Evolutionary conservation across 352 stramenopile species (phyloP), one percentile per base, ranked within the genome.

Genomic region (Discostella stelligera): DNA sequence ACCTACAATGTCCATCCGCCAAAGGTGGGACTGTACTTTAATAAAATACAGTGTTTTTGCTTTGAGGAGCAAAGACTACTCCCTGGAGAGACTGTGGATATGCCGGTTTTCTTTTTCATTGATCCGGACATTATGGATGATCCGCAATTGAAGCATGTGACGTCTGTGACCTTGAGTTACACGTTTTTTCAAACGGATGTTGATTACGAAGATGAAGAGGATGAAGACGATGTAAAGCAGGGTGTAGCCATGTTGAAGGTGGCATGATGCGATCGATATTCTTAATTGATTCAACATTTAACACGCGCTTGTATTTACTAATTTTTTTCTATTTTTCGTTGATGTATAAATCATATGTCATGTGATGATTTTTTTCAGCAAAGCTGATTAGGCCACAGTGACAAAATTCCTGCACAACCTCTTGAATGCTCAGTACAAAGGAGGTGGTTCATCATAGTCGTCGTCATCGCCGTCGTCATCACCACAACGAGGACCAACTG

Each of bases 41-140:
- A 99, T 91, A 99, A 99, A 87, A 99, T 99, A 80, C 97, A 99
- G 89, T 99, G 97, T 84, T 99, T 99, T 86, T 99, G 97, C 84
- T 99, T 99, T 79, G 97, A 99, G 83, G 96, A 99, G 87, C 97
- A 99, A 84, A 91, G 97, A 16, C 87, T 99, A 5, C 94, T 97
- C 63, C 91, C 95, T 5, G 93, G 96, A 23, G 97, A 99, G 80
- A 97, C 98, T 82, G 98, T 99, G 66, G 97, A 91, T 86, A 99
- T 99, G 96, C 96, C 96, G 27, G 96, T 99, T 20, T 98, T 99
- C 79, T 99, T 99, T 90, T 99, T 98, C 86, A 98, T 99, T 77
- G 97, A 99, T 89, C 97, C 97, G 6, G 96, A 98, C 60, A 98
- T 99, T 77, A 93, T 96, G 61, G 94, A 99, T 79, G 97, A 99